Base-by-base conservation (phyloP, 768 basidiomycete species). In the Dendrothele bispora region DNA sequence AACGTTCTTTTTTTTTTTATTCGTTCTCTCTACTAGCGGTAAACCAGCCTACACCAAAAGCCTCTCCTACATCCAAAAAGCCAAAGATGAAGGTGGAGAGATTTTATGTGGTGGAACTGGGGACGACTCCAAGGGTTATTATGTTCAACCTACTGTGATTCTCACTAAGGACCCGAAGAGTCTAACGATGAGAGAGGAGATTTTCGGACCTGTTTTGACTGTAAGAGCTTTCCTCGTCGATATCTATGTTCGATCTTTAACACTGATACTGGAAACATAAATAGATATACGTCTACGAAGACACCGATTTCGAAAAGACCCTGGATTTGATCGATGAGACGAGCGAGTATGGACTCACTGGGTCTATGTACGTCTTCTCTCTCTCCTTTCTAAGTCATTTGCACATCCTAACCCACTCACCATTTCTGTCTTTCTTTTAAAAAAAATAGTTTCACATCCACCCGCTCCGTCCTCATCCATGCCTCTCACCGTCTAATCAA, bases 171-270 rank as follows among this genome's bases (percentile, higher is more conserved):
- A 98, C 63, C 93, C 97, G 32, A 81, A 81, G 51, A 88, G 84
- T 2, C 67, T 95, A 36, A 95, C 94, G 2, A 90, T 99, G 82
- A 80, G 79, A 6, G 91, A 98, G 55, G 97, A 99, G 70, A 90
- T 99, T 58, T 98, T 99, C 58, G 97, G 97, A 1, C 97, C 97
- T 21, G 95, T 98, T 28, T 58, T 98, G 43, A 95, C 95, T 28
- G 91, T 91, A 54, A 40, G 73, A n/a, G n/a, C n/a, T n/a, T 58
- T n/a, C 35, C 30, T 38, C 57, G 46, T 12, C 21, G 43, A 22
- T 43, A 41, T 26, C 14, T 26, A 21, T 36, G 11, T 14, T 36
- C 10, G 39, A 7, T 3, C 6, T n/a, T n/a, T n/a, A n/a, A n/a
- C 21, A 17, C 18, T 38, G 21, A 10, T 47, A 39, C 42, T 24